A percentile compares a stretch with the other conserved stretches of the same genome.
These are phyloP conservation scores for Torrubiellomyces zombiae DNA, from an alignment of 2,329 filamentous ascomycete genomes.

Conservation along the genomic window DNA sequence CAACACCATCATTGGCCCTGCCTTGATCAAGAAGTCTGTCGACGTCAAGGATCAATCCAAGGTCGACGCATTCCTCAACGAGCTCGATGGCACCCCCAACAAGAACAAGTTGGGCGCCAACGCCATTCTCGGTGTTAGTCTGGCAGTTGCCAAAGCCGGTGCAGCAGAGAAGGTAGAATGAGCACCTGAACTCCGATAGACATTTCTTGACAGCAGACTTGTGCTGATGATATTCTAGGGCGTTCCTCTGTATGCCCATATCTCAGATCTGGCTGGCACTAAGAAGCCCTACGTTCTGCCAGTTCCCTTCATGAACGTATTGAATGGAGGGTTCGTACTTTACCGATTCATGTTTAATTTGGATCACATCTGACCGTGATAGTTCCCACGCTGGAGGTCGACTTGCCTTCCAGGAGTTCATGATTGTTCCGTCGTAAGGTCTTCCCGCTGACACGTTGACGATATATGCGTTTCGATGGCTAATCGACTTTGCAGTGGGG, in stretches of 20 bases:
- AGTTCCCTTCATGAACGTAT: conserved; percentile 86
- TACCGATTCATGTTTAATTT: neutral
- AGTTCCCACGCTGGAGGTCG: conserved; percentile 94
- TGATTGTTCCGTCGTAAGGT: conserved; percentile 70
- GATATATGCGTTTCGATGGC: too few relatives aligned
- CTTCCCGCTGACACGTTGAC: too few relatives aligned
- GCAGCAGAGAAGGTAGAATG: conserved; percentile 59
- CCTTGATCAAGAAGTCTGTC: conserved; percentile 64
- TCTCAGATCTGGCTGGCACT: conserved; percentile 74
- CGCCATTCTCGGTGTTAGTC: conserved; percentile 69
- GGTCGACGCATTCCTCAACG: conserved; percentile 71
- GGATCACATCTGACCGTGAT: conserved; percentile 6
- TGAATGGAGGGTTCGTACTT: conserved; percentile 50
- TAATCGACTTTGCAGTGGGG: conserved; percentile 33
- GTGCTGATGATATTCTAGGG: conserved; percentile 25
- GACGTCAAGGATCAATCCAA: conserved; percentile 78
- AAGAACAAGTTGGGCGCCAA: conserved; percentile 82
- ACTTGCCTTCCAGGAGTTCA: conserved; percentile 90
- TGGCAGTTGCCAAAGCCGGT: conserved; percentile 77
- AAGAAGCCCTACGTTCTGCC: conserved; percentile 86
- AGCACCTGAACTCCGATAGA: conserved; percentile 3
- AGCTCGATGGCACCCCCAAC: conserved; percentile 71
- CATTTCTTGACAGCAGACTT: neutral
- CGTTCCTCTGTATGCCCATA: conserved; percentile 73
- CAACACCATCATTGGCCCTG: conserved; percentile 65